Evolutionary conservation across 805 yeast species (phyloP), one percentile per base, ranked within the genome.

Genomic region (Pichia ethanolica): DNA sequence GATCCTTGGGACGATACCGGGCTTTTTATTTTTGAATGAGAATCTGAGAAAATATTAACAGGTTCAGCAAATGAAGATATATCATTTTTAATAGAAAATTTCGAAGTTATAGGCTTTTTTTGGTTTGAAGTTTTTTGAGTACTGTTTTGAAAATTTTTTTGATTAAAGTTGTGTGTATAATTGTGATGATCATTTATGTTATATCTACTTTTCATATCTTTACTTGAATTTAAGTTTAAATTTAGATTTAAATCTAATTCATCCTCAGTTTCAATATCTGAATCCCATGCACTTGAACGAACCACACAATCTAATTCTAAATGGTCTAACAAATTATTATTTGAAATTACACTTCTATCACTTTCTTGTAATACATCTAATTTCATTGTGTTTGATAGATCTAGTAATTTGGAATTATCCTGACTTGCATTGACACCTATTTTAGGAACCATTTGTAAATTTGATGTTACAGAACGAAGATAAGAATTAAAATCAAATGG

Each of bases 401-500:
- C 52, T 3, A 49, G 14, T 11, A 39, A 34, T 3, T 5, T 34
- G 2, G n/a, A 34, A 9, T 9, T 34, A 10, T 56, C 58, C 34
- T 44, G 50, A 32, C 9, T 41, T 13, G 53, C 57, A 8, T 53
- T 55, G 26, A 53, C 42, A 5, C 26, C 25, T 26, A 35, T 35
- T 20, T 36, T 34, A 8, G 39, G 38, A 32, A 37, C 47, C 36
- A 47, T 28, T 35, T 49, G 42, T 13, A 53, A 46, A 35, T 39
- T 51, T 5, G 52, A 63, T 56, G 59, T 63, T 11, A 57, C 48
- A 14, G 57, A 44, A 34, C 53, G 51, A 35, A 65, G 50, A 46
- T 60, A 64, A n/a, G 56, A 48, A 50, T 60, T 60, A 49, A 64
- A 62, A 48, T 64, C 64, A 51, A 61, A 60, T 1, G 53, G 49